Evolutionary conservation across 352 stramenopile species (phyloP).

Genomic region (Pythium dissimile): DNA sequence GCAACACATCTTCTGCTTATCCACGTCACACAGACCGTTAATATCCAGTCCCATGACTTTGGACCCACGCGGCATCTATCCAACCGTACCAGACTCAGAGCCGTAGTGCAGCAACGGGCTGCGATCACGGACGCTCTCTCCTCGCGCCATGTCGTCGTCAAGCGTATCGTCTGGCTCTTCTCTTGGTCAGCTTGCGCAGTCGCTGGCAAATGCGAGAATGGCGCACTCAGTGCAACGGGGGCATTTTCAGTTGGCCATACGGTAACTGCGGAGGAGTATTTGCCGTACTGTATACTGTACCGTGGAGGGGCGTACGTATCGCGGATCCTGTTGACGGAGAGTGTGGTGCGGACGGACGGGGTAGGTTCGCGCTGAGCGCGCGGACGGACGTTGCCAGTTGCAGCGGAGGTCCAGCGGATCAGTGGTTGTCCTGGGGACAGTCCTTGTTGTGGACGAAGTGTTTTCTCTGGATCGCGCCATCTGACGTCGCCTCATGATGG

Average conservation of each 20-base stretch:
- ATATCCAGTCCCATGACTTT: too few relatives aligned
- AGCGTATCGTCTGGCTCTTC: background rate
- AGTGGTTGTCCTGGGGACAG: too few relatives aligned
- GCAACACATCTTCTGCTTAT: conserved; percentile 12
- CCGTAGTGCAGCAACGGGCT: conserved; percentile 63
- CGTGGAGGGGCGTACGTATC: background rate
- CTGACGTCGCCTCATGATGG: too few relatives aligned
- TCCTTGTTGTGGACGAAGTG: conserved; percentile 9
- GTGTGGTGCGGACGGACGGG: background rate
- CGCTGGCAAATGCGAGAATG: conserved; percentile 20
- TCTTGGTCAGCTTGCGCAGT: conserved; percentile 1
- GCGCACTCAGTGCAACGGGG: background rate
- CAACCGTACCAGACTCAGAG: conserved; percentile 40
- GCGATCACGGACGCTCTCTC: conserved; percentile 32
- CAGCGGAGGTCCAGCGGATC: too few relatives aligned
- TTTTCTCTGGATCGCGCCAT: conserved; percentile 6
- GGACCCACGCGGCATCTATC: too few relatives aligned
- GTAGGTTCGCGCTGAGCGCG: background rate
- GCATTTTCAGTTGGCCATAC: too few relatives aligned
- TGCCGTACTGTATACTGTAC: too few relatives aligned
- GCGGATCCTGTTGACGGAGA: background rate
- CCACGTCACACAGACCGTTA: background rate
- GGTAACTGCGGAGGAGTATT: too few relatives aligned
- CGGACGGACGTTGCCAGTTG: background rate
- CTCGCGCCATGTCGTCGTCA: conserved; percentile 14